A percentile compares a stretch with the other conserved stretches of the same genome.
These are phyloP conservation scores for Lachancea quebecensis DNA, from an alignment of 805 yeast species.

Conservation along the genomic window DNA sequence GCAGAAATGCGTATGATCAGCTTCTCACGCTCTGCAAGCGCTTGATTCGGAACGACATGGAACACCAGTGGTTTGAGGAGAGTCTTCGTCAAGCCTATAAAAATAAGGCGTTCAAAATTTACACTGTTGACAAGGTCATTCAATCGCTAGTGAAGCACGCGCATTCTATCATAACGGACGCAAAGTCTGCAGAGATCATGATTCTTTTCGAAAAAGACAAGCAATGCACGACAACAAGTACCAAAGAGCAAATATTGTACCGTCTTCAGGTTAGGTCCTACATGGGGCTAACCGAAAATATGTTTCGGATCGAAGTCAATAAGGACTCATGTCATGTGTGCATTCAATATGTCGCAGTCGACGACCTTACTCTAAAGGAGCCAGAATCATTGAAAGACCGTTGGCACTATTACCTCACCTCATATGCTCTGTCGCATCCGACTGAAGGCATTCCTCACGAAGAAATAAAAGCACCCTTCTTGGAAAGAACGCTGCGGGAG, in stretches of 20 bases:
- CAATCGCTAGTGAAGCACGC: slow-evolving; percentile 80
- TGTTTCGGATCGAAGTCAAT: slow-evolving; percentile 80
- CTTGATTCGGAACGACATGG: slow-evolving; percentile 82
- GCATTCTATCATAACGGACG: slow-evolving; percentile 75
- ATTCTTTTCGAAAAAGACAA: slow-evolving; percentile 80
- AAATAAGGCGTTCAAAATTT: slow-evolving; percentile 85
- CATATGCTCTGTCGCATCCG: slow-evolving; percentile 90
- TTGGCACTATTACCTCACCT: slow-evolving; percentile 91
- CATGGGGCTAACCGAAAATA: slow-evolving; percentile 81
- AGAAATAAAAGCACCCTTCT: slow-evolving; percentile 71
- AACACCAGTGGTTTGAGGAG: slow-evolving; percentile 93
- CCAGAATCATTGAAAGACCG: slow-evolving; percentile 62
- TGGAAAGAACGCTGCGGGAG: slow-evolving; percentile 51
- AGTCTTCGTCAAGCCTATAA: slow-evolving; percentile 90
- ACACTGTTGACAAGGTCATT: slow-evolving; percentile 87
- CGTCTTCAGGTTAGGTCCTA: slow-evolving; percentile 79
- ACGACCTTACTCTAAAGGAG: slow-evolving; percentile 79
- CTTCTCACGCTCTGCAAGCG: slow-evolving; percentile 67
- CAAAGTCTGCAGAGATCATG: slow-evolving; percentile 73
- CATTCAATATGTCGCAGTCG: slow-evolving; percentile 79
- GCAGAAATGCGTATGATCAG: slow-evolving; percentile 68
- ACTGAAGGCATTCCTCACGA: slow-evolving; percentile 90
- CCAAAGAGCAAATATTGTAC: slow-evolving; percentile 82
- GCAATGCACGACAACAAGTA: slow-evolving; percentile 52
- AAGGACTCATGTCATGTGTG: slow-evolving; percentile 45